Base-by-base conservation (phyloP, 2,329 filamentous ascomycete genomes). In the Calycina herbarum region DNA sequence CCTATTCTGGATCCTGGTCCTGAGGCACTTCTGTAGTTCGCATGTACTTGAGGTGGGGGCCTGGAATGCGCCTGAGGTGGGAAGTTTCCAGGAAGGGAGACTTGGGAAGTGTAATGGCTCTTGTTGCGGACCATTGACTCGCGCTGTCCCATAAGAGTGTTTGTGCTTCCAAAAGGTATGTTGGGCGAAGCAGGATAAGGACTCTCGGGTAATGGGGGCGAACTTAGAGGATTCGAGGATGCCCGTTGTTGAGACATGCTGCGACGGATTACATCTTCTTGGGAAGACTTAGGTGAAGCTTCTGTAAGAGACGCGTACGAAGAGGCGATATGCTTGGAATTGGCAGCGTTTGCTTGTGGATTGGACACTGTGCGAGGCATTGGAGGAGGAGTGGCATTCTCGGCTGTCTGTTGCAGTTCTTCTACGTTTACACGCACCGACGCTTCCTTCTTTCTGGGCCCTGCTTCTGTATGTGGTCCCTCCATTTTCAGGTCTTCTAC, bases 361-460 rank as follows among this genome's bases (percentile, higher is more conserved):
- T 31, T 27, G 31, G 48, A 15, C 10, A 24, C 10, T 40, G 48
- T 35, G 31, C 56, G 56, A 33, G 56, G n/a, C 45, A 29, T 29
- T 24, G 42, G 45, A 57, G 48, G 45, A 8, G 62, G 63, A 8
- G 57, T 27, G 48, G 66, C 63, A 59, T 63, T 69, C 33, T 72
- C 68, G 11, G 86, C 82, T 17, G 89, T 89, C 76, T 89, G 86
- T 69, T 89, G 83, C 38, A 93, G 81, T 67, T 88, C 86, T 11
- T 85, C 79, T 1, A 92, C 76, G 65, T 90, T 81, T 20, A 93
- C 82, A 1, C 89, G 89, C 2, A 81, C 86, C 20, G 85, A 78
- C 4, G 78, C 73, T 72, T 93, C 89, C 59, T 79, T 73, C 29
- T 74, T 69, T 45, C 72, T 72, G 11, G 74, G 78, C 71, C 74